Evolutionary conservation across 78 protist genomes (phyloP).

Genomic region (Carpediemonas membranifera): DNA sequence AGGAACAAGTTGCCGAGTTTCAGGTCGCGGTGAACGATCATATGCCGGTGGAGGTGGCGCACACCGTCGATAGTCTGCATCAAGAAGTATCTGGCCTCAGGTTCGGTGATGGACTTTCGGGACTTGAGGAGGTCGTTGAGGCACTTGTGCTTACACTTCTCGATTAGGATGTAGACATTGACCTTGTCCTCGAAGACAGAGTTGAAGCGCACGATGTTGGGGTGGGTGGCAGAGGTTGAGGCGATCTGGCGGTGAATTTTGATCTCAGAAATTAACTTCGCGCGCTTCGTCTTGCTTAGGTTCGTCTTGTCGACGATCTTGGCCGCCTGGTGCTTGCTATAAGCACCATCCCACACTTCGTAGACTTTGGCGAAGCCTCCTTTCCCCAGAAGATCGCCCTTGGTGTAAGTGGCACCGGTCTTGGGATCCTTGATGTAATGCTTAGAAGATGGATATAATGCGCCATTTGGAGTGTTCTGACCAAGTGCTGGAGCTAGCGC

Average conservation of each 20-base stretch:
- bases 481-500: too few relatives aligned
- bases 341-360: slow-evolving; percentile 44
- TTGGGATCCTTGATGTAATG: too few relatives aligned
- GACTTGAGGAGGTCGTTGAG: slow-evolving; percentile 60
- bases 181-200: slow-evolving; percentile 67
- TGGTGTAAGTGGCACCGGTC: neutral
- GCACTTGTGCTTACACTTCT: slow-evolving; percentile 73
- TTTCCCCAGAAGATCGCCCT: neutral
- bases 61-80: slow-evolving; percentile 39
- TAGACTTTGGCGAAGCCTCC: slow-evolving; percentile 69
- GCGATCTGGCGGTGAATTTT: slow-evolving; percentile 73
- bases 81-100: slow-evolving; percentile 49
- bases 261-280: slow-evolving; percentile 71
- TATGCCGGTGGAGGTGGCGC: slow-evolving; percentile 40
- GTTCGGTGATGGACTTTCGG: slow-evolving; percentile 45
- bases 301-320: slow-evolving; percentile 63
- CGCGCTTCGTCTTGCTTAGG: slow-evolving; percentile 54
- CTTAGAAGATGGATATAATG: too few relatives aligned
- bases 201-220: slow-evolving; percentile 66
- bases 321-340: slow-evolving; percentile 54
- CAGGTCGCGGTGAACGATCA: slow-evolving; percentile 68
- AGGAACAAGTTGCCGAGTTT: slow-evolving; percentile 82
- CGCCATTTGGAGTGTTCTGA: too few relatives aligned
- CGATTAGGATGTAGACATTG: slow-evolving; percentile 79
- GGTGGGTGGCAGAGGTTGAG: slow-evolving; percentile 60